Evolutionary conservation across 257 asterid species (phyloP).

Genomic region (Ophiorrhiza pumila): DNA sequence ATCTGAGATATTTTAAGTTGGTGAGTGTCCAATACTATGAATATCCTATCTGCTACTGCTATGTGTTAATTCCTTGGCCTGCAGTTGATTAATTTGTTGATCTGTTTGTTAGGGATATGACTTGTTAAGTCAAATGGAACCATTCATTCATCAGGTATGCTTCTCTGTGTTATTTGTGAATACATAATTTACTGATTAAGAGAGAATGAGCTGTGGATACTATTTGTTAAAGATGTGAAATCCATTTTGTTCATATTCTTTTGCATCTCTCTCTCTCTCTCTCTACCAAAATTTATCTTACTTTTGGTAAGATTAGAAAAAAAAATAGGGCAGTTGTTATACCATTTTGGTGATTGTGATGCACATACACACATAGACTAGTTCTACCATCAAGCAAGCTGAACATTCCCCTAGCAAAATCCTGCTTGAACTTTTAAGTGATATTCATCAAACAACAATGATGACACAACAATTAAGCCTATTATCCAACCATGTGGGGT

Average conservation of each 20-base stretch:
- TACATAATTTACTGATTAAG: not conserved
- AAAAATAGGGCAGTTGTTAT: not conserved
- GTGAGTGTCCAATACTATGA: conserved; percentile 34
- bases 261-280: not conserved
- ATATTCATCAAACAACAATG: not conserved
- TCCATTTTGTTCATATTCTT: not conserved
- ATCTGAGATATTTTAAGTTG: conserved; percentile 88
- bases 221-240: not conserved
- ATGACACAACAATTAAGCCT: no score
- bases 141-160: conserved; percentile 88
- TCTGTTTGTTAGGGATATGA: conserved; percentile 69
- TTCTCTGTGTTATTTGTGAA: not conserved
- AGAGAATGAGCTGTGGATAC: not conserved
- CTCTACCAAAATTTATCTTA: no score
- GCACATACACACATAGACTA: not conserved
- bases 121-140: conserved; percentile 85
- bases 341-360: not conserved
- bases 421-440: not conserved
- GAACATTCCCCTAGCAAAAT: not conserved
- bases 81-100: conserved; percentile 21
- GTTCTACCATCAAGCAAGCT: not conserved
- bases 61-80: conserved; percentile 18
- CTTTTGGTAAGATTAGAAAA: not conserved
- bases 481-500: no score
- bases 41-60: conserved; percentile 10